A percentile compares a stretch with the other conserved stretches of the same genome.
Conservation (phyloP, 2,329 filamentous ascomycete species). For the Didymella sp. region DNA sequence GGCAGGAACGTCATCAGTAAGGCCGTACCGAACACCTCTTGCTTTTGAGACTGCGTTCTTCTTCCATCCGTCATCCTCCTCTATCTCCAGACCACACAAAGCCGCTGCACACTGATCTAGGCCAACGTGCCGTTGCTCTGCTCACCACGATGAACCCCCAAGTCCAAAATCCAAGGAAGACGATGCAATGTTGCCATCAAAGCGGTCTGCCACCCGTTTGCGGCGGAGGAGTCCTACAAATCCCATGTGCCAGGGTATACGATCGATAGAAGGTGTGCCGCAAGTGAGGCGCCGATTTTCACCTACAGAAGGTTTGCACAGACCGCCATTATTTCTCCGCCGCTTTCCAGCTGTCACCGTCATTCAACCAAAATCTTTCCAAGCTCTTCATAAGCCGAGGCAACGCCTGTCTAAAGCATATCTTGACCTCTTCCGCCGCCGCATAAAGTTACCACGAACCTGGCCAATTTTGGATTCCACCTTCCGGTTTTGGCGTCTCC, state of each 20-base stretch:
- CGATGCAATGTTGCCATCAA: not conserved
- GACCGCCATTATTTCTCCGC: conserved; percentile 8
- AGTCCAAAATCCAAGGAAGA: not conserved
- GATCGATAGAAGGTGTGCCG: conserved; percentile 18
- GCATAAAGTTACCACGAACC: conserved; percentile 10
- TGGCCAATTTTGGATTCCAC: conserved; percentile 11
- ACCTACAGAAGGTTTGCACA: conserved; percentile 11
- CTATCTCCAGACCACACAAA: not conserved
- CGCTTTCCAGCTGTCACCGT: conserved; percentile 12
- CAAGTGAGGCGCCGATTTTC: conserved; percentile 15
- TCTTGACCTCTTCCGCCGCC: not conserved
- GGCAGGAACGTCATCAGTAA: conserved; percentile 10
- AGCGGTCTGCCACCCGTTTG: conserved; percentile 10
- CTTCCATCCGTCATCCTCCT: not conserved
- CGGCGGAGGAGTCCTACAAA: conserved; percentile 2
- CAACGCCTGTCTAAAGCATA: conserved; percentile 1
- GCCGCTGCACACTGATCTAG: not conserved
- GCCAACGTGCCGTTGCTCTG: not conserved
- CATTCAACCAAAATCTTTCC: conserved; percentile 12
- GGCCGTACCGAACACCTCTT: conserved; percentile 4
- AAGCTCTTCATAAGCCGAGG: conserved; percentile 17
- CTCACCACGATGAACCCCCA: not conserved
- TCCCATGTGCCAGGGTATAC: not conserved
- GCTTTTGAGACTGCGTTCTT: conserved; percentile 11
- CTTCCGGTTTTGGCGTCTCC: conserved; percentile 18